Conservation (phyloP, 1,284 basidiomycete species). For the Vanrija sp. region DNA sequence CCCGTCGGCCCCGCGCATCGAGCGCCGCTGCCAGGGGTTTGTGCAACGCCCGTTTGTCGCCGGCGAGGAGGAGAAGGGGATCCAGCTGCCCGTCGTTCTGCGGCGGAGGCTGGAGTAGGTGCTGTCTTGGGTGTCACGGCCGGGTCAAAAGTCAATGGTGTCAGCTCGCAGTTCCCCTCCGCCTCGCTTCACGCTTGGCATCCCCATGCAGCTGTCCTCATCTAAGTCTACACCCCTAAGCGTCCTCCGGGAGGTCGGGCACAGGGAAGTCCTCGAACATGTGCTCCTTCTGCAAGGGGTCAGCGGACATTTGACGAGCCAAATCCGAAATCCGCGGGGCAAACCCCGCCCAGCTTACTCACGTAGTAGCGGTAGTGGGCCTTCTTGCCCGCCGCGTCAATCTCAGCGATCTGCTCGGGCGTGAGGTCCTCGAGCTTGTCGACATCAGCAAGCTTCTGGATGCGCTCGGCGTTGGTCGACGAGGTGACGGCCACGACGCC, state of each 20-base stretch:
- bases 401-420: slow-evolving; percentile 59
- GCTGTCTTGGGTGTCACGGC: too few relatives aligned
- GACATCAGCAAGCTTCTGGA: slow-evolving; percentile 61
- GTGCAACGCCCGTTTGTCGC: slow-evolving; percentile 8
- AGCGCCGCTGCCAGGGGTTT: slow-evolving; percentile 1
- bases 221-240: neutral
- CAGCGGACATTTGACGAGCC: too few relatives aligned
- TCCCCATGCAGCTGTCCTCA: too few relatives aligned
- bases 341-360: neutral
- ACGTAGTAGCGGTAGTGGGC: slow-evolving; percentile 54
- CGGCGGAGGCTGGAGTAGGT: too few relatives aligned
- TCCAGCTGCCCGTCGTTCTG: slow-evolving; percentile 15
- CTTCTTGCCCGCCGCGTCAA: slow-evolving; percentile 61
- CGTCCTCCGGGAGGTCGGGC: slow-evolving; percentile 38
- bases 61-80: slow-evolving; percentile 11
- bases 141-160: too few relatives aligned
- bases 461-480: slow-evolving; percentile 59
- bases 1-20: neutral
- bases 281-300: slow-evolving; percentile 21
- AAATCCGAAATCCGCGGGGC: too few relatives aligned
- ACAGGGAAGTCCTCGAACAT: slow-evolving; percentile 41
- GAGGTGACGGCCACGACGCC: slow-evolving; percentile 64
- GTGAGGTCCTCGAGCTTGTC: slow-evolving; percentile 59
- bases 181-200: too few relatives aligned
- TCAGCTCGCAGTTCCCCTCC: too few relatives aligned